phyloP scores from a whole-genome alignment of 331 rosid genomes.

The Saraca asoca region DNA sequence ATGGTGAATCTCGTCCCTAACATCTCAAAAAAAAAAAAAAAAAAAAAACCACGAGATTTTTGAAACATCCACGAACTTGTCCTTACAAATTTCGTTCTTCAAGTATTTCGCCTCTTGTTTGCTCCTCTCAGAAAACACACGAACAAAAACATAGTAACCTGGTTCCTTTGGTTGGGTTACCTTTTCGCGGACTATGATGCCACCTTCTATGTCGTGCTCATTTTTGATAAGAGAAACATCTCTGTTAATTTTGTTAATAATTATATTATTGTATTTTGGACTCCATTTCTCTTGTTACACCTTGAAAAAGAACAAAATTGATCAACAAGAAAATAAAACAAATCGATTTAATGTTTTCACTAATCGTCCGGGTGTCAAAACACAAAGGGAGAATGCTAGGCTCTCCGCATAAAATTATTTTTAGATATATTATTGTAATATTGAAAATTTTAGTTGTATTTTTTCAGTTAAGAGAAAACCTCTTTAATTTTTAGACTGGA shows the following conservation, averaged over 20 bases:
- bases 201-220: constrained; percentile 33
- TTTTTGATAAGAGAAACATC: constrained; percentile 24
- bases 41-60: constrained; percentile 4
- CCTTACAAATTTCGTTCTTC: background rate
- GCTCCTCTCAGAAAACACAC: constrained; percentile 27
- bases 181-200: constrained; percentile 24
- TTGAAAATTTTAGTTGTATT: no score
- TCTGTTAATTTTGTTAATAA: background rate
- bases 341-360: no score
- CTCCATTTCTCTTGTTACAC: constrained; percentile 57
- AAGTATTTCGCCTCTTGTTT: background rate
- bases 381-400: no score
- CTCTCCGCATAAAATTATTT: no score
- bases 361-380: no score
- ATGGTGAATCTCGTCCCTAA: background rate
- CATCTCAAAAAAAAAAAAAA: background rate
- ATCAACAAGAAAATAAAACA: no score
- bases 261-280: constrained; percentile 46
- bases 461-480: no score
- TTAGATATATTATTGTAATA: no score
- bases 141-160: background rate
- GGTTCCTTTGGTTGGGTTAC: constrained; percentile 14
- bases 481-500: no score
- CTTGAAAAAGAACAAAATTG: no score
- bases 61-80: constrained; percentile 16